Evolutionary conservation across 2,329 filamentous ascomycete species (phyloP), one percentile per base, ranked within the genome.

Genomic region (Botrytis porri): DNA sequence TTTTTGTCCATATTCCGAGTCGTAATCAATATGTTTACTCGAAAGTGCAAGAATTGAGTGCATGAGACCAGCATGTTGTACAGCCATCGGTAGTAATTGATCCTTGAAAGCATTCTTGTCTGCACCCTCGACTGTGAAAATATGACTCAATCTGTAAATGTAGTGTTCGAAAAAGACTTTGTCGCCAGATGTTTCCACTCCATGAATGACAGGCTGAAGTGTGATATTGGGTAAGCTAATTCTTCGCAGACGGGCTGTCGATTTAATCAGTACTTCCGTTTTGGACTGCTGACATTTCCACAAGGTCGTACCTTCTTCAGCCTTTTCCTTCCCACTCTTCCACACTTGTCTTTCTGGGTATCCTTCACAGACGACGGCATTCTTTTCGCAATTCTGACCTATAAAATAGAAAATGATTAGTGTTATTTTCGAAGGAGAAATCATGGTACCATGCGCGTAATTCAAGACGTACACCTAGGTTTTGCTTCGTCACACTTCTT

Each of bases 311-410:
- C 88, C 88, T 83, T 93, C 90, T 84, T 92, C 90, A 48, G 89
- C 87, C 80, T 87, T 80, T 81, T 95, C 92, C 80, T 89, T 93
- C 41, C 94, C 93, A 79, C 93, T 95, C 81, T 91, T 93, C 94
- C 94, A 97, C 70, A 94, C 88, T 73, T 93, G 92, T 81, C 94
- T 94, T 75, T 93, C 92, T 69, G 93, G 93, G 80, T 97, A 97
- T 20, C 94, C 94, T 82, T 97, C 94, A 80, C 94, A 97, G 20
- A 95, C 89, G 20, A 97, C 93, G 14, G 94, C 93, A 81, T 97
- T 97, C 86, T 97, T 97, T 83, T 96, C 92, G 80, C 94, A 97
- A 79, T 97, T 97, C 82, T 93, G 86, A 78, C 93, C 92, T 94
- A 73, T 73, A 76, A 20, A 25, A 41, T 12, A 32, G 22, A 25